Evolutionary conservation across 2,329 filamentous ascomycete genomes (phyloP), one percentile per base, ranked within the genome.

Genomic region (Fusarium neocosmosporiellum): DNA sequence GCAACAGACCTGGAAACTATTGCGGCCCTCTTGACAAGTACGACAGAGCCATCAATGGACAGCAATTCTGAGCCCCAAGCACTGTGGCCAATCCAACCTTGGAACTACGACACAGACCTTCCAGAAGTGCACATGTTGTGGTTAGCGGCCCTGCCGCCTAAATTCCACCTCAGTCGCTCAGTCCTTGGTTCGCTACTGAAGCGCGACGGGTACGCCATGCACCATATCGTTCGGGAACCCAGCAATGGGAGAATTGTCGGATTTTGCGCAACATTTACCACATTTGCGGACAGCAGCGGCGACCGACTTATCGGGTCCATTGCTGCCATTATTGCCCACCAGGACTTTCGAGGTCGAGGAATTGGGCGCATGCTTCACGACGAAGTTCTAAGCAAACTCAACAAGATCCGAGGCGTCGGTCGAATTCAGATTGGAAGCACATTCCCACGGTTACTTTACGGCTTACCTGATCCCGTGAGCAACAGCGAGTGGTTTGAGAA

Each of bases 241-340:
- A 78, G 78, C 13, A 78, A 78, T 9, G 64, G 65, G 11, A 81
- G 83, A 37, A 73, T 88, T 27, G 76, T 91, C 39, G 89, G 88
- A 0, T 90, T 91, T 69, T 90, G 88, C 74, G 88, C 88, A 11
- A 90, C 88, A 10, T 91, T 88, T 75, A 87, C 88, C 33, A 89
- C 87, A 5, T 90, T 88, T 77, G 84, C 86, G 53, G 86, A 89
- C 70, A 85, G 85, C 69, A 85, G 83, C 41, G 85, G 83, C 22
- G 86, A 89, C 69, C 83, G 83, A 36, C 81, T 90, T 43, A 83
- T 90, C 54, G 89, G 88, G 10, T 90, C 88, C 5, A 77, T 91
- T 34, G 88, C 88, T 13, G 79, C 85, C 13, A 78, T 91, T 31
- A 78, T 91, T 36, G 88, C 91, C 22, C 84, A 83, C 34, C 81